phyloP scores from a whole-genome alignment of 257 asterid species.

The Forsythia viridissima region DNA sequence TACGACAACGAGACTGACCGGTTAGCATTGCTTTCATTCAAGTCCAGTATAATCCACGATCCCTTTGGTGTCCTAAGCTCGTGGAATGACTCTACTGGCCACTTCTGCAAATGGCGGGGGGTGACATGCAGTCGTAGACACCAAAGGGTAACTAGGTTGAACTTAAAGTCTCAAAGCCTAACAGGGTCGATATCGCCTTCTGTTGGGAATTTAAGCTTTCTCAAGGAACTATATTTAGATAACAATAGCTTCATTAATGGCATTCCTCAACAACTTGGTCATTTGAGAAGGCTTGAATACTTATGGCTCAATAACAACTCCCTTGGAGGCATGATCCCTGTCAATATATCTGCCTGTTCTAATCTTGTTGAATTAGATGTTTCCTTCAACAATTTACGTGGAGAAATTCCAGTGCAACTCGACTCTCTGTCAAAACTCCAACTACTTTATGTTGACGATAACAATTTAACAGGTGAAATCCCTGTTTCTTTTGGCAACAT shows the following conservation, averaged over 20 bases:
- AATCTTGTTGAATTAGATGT: neutral
- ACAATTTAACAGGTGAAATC: constrained; percentile 21
- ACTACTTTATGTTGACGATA: constrained; percentile 14
- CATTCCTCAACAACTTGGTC: constrained; percentile 19
- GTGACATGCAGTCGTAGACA: constrained; percentile 12
- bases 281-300: neutral
- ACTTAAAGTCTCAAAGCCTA: constrained; percentile 11
- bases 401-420: neutral
- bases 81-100: constrained; percentile 15
- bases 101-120: constrained; percentile 25
- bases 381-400: neutral
- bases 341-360: constrained; percentile 2
- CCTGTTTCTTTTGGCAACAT: constrained; percentile 21
- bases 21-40: constrained; percentile 23
- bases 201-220: constrained; percentile 22
- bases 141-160: constrained; percentile 5
- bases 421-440: constrained; percentile 12
- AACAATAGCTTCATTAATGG: constrained; percentile 10
- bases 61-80: constrained; percentile 14
- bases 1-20: constrained; percentile 4
- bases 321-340: constrained; percentile 17
- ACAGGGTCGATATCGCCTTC: constrained; percentile 20
- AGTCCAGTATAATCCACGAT: constrained; percentile 11
- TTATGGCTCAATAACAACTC: constrained; percentile 5
- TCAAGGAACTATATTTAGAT: constrained; percentile 2